Evolutionary conservation across 2,329 filamentous ascomycete genomes (phyloP).

Genomic region (Colletotrichum chrysophilum): DNA sequence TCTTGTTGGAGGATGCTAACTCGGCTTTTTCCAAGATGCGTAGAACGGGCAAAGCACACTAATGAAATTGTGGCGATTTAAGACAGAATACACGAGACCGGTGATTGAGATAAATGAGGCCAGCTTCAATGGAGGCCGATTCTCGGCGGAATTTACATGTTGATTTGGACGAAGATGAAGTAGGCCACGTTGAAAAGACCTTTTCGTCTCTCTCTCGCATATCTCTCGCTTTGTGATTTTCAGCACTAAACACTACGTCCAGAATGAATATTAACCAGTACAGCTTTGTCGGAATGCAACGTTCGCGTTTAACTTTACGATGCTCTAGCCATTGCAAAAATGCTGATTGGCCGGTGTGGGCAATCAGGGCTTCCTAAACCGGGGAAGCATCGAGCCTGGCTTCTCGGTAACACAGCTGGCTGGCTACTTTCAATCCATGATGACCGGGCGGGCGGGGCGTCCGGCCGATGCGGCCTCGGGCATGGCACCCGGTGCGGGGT

Average conservation of each 20-base stretch:
- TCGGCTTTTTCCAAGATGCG: background rate
- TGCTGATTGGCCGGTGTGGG: background rate
- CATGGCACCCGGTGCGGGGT: background rate
- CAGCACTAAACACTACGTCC: too few species aligned
- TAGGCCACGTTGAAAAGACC: too few species aligned
- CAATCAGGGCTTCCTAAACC: background rate
- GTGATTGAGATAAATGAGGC: too few species aligned
- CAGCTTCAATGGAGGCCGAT: too few species aligned
- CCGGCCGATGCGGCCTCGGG: background rate
- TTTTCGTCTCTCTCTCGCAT: too few species aligned
- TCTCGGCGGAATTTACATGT: too few species aligned
- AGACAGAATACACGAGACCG: too few species aligned
- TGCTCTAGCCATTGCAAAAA: background rate
- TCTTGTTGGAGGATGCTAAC: accelerated
- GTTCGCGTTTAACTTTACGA: accelerated
- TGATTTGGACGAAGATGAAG: too few species aligned
- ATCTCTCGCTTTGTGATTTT: too few species aligned
- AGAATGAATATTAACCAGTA: background rate
- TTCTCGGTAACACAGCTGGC: background rate
- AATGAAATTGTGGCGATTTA: background rate
- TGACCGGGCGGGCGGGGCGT: background rate
- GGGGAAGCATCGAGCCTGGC: background rate
- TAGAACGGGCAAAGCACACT: background rate
- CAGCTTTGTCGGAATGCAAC: background rate
- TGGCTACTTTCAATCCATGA: background rate